Conservation (phyloP, 495 filamentous ascomycete species). For the Aspergillus cristatus region DNA sequence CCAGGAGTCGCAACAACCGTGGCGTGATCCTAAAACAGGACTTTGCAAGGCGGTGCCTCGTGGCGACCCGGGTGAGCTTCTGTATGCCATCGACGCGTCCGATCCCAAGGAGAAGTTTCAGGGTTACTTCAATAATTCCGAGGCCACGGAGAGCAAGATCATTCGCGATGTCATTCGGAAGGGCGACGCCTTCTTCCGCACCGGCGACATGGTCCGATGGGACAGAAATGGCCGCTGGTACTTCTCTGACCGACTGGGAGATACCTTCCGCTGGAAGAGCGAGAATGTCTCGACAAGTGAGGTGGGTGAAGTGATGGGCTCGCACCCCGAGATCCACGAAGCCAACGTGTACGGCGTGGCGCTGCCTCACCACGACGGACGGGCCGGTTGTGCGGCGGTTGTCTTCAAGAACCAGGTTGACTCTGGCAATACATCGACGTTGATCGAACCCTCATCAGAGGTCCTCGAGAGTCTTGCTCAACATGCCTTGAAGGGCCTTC, state of each 20-base stretch:
- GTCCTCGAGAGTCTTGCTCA: constrained; percentile 49
- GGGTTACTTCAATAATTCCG: constrained; percentile 74
- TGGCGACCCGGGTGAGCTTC: constrained; percentile 70
- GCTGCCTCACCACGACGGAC: constrained; percentile 75
- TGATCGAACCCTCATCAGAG: constrained; percentile 25
- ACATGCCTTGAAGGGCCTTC: constrained; percentile 50
- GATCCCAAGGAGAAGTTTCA: constrained; percentile 64
- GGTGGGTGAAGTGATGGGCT: constrained; percentile 58
- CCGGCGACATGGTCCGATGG: constrained; percentile 70
- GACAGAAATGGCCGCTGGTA: constrained; percentile 66
- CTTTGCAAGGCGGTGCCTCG: constrained; percentile 52
- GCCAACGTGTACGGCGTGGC: constrained; percentile 84
- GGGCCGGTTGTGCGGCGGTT: constrained; percentile 74
- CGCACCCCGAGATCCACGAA: constrained; percentile 59
- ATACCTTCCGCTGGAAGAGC: constrained; percentile 92
- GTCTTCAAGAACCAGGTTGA: constrained; percentile 40
- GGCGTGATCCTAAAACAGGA: constrained; percentile 61
- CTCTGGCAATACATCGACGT: constrained; percentile 16
- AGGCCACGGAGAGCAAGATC: constrained; percentile 71
- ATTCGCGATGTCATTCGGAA: constrained; percentile 67
- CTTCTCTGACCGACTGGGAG: constrained; percentile 86
- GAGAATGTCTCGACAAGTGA: constrained; percentile 89
- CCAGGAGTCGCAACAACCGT: constrained; percentile 57
- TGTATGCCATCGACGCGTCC: constrained; percentile 59
- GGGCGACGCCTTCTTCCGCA: constrained; percentile 81